Percentiles rank a stretch among this genome's conserved stretches.
Evolutionary conservation across 78 protist genomes (phyloP).

Genomic region (Isochrysis galbana): DNA sequence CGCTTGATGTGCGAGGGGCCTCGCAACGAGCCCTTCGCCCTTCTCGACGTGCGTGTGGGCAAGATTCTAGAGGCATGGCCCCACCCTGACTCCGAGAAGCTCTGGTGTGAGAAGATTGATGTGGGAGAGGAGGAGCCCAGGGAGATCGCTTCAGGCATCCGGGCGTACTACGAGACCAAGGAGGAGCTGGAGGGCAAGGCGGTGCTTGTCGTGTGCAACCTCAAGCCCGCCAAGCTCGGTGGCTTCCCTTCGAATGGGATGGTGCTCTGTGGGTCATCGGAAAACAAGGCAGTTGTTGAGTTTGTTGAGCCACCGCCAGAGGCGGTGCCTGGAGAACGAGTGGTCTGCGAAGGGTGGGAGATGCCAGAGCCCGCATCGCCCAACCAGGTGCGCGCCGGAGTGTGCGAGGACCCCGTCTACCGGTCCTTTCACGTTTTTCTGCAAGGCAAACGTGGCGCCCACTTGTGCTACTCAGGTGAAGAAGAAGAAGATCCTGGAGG

Average conservation of each 20-base stretch:
- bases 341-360: neutral
- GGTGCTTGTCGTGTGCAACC: conserved; percentile 17
- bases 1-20: too few species aligned
- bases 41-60: conserved; percentile 31
- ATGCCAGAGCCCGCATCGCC: neutral
- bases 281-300: neutral
- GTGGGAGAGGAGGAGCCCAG: conserved; percentile 29
- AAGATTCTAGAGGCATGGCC: conserved; percentile 13
- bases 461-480: too few species aligned
- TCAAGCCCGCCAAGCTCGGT: conserved; percentile 3
- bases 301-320: conserved; percentile 6
- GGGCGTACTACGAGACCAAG: neutral
- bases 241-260: conserved; percentile 20
- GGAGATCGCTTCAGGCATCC: conserved; percentile 1
- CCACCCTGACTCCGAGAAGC: conserved; percentile 22
- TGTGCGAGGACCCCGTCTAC: too few species aligned
- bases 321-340: neutral
- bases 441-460: too few species aligned
- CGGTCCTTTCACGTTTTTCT: too few species aligned
- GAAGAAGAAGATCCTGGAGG: conserved; percentile 17
- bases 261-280: neutral
- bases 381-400: too few species aligned
- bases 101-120: conserved; percentile 11
- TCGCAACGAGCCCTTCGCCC: too few species aligned
- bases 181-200: neutral